Conservation (phyloP, 345 rosid genomes). For the Lumnitzera littorea region DNA sequence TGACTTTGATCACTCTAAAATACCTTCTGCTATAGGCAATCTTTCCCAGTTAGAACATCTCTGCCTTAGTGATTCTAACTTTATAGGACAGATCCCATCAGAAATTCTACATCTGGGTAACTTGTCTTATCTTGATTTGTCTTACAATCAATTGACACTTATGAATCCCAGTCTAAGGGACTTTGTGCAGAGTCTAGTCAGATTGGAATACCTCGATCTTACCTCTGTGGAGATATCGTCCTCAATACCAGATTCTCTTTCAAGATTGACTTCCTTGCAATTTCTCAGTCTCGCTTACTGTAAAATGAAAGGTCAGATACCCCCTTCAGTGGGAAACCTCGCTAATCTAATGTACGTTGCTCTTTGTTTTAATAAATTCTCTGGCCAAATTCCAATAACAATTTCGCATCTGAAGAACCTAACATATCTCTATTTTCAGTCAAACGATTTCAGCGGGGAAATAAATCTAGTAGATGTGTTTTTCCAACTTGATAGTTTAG, state of each 20-base stretch:
- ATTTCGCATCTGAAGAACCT: constrained; percentile 12
- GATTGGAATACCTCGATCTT: not conserved
- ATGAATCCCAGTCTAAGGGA: not conserved
- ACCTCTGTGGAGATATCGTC: not conserved
- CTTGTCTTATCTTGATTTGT: constrained; percentile 8
- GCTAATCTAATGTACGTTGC: constrained; percentile 4
- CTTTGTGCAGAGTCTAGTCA: not conserved
- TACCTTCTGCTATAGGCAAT: constrained; percentile 7
- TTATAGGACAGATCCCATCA: constrained; percentile 9
- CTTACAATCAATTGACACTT: not conserved
- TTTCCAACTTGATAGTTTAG: not conserved
- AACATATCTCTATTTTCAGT: not conserved
- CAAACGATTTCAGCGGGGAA: constrained; percentile 11
- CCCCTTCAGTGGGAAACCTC: not conserved
- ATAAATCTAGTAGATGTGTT: not conserved
- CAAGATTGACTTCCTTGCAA: not conserved
- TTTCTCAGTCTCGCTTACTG: not conserved
- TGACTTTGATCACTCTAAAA: constrained; percentile 7
- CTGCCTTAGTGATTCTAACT: constrained; percentile 4
- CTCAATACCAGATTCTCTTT: not conserved
- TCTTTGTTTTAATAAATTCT: constrained; percentile 5
- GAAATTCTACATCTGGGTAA: constrained; percentile 3
- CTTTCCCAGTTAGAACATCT: constrained; percentile 8
- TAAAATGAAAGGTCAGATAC: not conserved
- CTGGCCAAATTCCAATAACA: constrained; percentile 12